Base-by-base conservation (phyloP, 176 grass and related monocot genomes). In the barley (Hordeum vulgare) region DNA sequence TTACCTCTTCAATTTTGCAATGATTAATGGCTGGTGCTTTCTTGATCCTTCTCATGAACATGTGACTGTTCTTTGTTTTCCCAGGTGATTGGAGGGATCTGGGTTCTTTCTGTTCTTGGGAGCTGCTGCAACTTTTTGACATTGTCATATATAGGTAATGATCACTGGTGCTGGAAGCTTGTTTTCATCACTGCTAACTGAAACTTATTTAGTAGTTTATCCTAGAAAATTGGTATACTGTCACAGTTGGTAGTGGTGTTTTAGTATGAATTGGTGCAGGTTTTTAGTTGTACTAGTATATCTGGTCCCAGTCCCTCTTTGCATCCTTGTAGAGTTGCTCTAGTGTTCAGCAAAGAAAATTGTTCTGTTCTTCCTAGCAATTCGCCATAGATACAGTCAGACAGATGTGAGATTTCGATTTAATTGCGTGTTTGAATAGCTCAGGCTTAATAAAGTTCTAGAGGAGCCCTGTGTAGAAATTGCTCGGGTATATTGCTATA, bases 121-220 rank as follows among this genome's bases (percentile, higher is more conserved):
- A 87, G 85, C 61, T 86, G 51, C 26, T 91, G 81, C 74, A 92
- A 84, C 75, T 94, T 94, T 62, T 83, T 94, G 87, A 94, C 92
- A 65, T 77, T 94, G 78, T 92, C 80, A 60, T 94, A 94, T 24
- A 94, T 91, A 62, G 87, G 92, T 94, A 89, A 90, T 53, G 71
- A 68, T 61, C 21, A 1, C 12, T 24, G 34, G 15, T 80, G 1
- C 14, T 28, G 23, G 13, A 20, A 3, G 1, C 40, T 53, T 21
- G 9, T 9, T 2, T 42, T 67, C 58, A 1, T 39, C 13, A 39
- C 23, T 41, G 28, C 21, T 71, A 33, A 28, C 4, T 33, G 3
- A 61, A 34, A n/a, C n/a, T n/a, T n/a, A n/a, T n/a, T n/a, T n/a
- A n/a, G n/a, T n/a, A n/a, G n/a, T n/a, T n/a, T n/a, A n/a, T 41